phyloP scores from a whole-genome alignment of 2,329 filamentous ascomycete species.

The Fusarium sp. region DNA sequence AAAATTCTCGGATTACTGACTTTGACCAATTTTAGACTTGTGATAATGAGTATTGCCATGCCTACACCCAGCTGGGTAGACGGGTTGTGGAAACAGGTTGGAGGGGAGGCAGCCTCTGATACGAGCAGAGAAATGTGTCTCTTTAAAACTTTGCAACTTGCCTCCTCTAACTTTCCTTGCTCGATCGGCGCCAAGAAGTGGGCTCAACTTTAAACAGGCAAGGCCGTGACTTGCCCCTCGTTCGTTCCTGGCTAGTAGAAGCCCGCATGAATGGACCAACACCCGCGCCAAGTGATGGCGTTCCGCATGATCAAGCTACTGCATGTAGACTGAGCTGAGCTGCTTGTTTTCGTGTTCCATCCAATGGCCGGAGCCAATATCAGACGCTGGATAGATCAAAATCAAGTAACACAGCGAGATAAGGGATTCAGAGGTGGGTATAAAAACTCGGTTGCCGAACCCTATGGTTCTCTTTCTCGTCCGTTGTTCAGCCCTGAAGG shows the following conservation, averaged over 20 bases:
- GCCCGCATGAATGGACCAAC: neutral
- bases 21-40: neutral
- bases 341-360: neutral
- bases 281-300: neutral
- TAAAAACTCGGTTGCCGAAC: neutral
- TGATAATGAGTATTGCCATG: neutral
- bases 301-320: neutral
- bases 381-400: neutral
- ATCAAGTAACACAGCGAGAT: neutral
- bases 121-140: neutral
- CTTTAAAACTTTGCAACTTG: neutral
- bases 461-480: neutral
- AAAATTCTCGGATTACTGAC: neutral
- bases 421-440: neutral
- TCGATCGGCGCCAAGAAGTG: neutral
- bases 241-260: neutral
- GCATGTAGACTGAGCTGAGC: neutral
- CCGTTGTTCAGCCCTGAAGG: neutral
- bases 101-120: neutral
- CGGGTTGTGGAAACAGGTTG: neutral
- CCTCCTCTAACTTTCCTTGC: neutral
- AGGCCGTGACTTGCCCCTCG: neutral
- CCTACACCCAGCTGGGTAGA: neutral
- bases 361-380: rapidly evolving
- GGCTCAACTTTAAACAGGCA: neutral